Evolutionary conservation across 2,329 filamentous ascomycete species (phyloP), one percentile per base, ranked within the genome.

Genomic region (Polychaeton citri): DNA sequence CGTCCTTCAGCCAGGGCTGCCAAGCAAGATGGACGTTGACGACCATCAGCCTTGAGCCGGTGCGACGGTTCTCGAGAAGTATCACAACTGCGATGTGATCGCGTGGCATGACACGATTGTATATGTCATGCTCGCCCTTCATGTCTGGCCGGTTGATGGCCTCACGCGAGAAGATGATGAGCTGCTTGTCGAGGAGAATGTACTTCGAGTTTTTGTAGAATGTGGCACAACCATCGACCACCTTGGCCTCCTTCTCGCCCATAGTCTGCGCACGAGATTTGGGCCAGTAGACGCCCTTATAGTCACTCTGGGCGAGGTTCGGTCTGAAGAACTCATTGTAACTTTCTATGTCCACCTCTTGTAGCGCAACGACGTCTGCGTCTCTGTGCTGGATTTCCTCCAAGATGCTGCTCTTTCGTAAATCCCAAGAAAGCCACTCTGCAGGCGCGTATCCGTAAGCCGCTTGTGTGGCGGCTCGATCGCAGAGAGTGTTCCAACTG

Each of bases 151-250:
- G 72, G 55, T 92, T 90, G 60, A 98, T 94, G 45, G 88, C 88
- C 38, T 85, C 83, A 40, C 84, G 81, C 24, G 82, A 79, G 55
- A 95, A 94, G 59, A 95, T 86, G 51, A 98, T 80, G 43, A 94
- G 66, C 54, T 93, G 83, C 65, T 95, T 95, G 64, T 96, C 88
- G 17, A 98, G 72, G 40, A 94, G 64, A 41, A 95, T 82, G 61
- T 81, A 96, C 65, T 95, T 96, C 70, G 77, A 87, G 54, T 78
- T 79, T 65, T 94, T 96, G 71, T 84, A 96, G 62, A 98, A 96
- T 35, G 87, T 88, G 21, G 90, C 90, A 60, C 90, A 96, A 8
- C 90, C 90, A 61, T 98, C 90, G 9, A 98, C 88, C n/a, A 71
- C 68, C 50, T 81, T 82, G 4, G 86, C 82, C 47, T 95, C 85